Base-by-base conservation (phyloP, 257 asterid species). In the Orobanche coerulescens region DNA sequence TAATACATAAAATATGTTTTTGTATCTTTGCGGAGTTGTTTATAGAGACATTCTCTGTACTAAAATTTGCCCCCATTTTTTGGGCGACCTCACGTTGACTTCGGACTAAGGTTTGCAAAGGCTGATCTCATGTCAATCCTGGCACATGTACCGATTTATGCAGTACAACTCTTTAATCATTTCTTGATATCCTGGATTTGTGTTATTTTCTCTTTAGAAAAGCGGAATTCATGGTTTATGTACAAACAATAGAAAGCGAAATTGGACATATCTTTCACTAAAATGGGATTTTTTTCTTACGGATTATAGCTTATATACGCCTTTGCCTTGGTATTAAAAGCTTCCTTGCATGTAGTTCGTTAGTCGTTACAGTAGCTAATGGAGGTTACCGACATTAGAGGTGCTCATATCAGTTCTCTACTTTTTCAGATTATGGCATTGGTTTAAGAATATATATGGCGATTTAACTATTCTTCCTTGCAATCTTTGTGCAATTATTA, bases 111-210 rank as follows among this genome's bases (percentile, higher is more conserved):
- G 84, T 81, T 89, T 51, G 65, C 63, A 48, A 97, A 97, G 61
- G 97, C 96, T 66, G 98, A 93, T 84, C 95, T 93, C 66, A 93
- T 89, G 98, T 89, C 98, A 46, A 78, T 93, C 98, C 98, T 53
- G 97, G 97, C n/a, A n/a, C 51, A 23, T 81, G 34, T 89, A 93
- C 81, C 44, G 83, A 65, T 65, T 81, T 70, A 86, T 86, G 42
- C 98, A 93, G 98, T 93, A 79, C 22, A 43, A 3, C 55, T 51
- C 46, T 22, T 68, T 25, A 44, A 54, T 30, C 13, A 28, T 14
- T 62, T 37, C 47, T 66, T 64, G 20, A 39, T 51, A 28, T 42
- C 36, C 42, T 46, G 53, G 43, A 24, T 52, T 56, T 11, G 16
- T 18, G 23, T 25, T 65, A 25, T 44, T 18, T 61, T 54, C 5